phyloP scores from a whole-genome alignment of 176 grass and related monocot species.

The Juncus inflexus region DNA sequence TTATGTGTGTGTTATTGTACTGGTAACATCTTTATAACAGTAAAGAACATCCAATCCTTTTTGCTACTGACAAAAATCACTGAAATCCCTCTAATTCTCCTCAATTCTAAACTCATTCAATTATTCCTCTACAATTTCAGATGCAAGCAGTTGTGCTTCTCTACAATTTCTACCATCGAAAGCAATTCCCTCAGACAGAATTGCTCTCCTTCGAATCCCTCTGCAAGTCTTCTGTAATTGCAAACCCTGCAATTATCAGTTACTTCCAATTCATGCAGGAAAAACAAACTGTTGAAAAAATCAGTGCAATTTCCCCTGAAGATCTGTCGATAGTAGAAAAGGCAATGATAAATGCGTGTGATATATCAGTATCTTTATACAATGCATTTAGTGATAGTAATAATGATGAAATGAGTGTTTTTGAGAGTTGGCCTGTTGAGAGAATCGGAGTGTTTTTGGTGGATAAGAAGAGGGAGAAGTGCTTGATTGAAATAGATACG shows the following conservation, averaged over 20 bases:
- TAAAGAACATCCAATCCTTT: too few species aligned
- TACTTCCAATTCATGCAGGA: constrained; percentile 19
- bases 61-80: too few species aligned
- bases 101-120: too few species aligned
- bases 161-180: constrained; percentile 78
- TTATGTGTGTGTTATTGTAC: constrained; percentile 2
- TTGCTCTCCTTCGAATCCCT: constrained; percentile 34
- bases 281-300: constrained; percentile 9
- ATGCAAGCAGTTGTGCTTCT: constrained; percentile 58
- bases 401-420: constrained; percentile 18
- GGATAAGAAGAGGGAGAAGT: constrained; percentile 33
- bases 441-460: constrained; percentile 55
- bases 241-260: constrained; percentile 23
- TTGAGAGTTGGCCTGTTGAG: constrained; percentile 43
- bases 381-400: background rate
- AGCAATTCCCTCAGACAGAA: constrained; percentile 39
- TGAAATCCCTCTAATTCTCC: too few species aligned
- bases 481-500: constrained; percentile 43
- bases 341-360: constrained; percentile 38
- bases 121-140: constrained; percentile 34
- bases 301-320: background rate
- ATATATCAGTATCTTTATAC: constrained; percentile 42
- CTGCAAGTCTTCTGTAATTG: constrained; percentile 27
- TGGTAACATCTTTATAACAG: too few species aligned
- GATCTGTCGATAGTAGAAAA: constrained; percentile 39